Percentiles rank a stretch among this genome's conserved stretches.
Evolutionary conservation across 805 yeast species (phyloP).

Genomic region (Scheffersomyces stipitis): DNA sequence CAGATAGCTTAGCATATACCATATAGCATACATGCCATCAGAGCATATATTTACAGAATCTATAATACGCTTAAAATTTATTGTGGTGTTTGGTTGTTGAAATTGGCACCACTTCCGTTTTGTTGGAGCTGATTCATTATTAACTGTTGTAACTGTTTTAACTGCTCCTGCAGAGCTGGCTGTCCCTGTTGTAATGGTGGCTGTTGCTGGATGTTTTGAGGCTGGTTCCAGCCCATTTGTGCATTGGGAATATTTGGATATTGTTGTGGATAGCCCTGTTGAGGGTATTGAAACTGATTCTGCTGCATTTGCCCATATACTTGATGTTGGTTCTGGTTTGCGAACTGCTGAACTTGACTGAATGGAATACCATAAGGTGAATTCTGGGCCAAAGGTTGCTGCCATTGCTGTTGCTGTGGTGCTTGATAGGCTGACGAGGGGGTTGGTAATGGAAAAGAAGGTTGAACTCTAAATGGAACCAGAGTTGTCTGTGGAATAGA

Average conservation of each 20-base stretch:
- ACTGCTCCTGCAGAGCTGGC: constrained; percentile 21
- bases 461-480: too few species aligned
- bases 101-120: constrained; percentile 11
- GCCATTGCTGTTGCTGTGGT: neutral
- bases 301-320: constrained; percentile 4
- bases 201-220: constrained; percentile 4
- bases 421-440: too few species aligned
- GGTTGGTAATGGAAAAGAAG: too few species aligned
- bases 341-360: constrained; percentile 15
- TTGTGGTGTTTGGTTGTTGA: constrained; percentile 8
- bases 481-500: constrained; percentile 8
- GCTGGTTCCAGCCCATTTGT: neutral
- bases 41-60: neutral
- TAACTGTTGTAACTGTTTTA: constrained; percentile 24
- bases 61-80: constrained; percentile 2
- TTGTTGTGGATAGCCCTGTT: constrained; percentile 3
- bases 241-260: neutral
- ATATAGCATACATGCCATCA: neutral
- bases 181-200: constrained; percentile 9
- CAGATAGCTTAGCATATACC: too few species aligned
- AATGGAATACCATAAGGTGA: constrained; percentile 25
- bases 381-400: constrained; percentile 3
- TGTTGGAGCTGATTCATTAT: constrained; percentile 19
- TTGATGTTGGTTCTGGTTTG: constrained; percentile 6
- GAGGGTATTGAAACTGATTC: constrained; percentile 2